Evolutionary conservation across 176 grass and related monocot genomes (phyloP).

Genomic region (Carex scoparia): DNA sequence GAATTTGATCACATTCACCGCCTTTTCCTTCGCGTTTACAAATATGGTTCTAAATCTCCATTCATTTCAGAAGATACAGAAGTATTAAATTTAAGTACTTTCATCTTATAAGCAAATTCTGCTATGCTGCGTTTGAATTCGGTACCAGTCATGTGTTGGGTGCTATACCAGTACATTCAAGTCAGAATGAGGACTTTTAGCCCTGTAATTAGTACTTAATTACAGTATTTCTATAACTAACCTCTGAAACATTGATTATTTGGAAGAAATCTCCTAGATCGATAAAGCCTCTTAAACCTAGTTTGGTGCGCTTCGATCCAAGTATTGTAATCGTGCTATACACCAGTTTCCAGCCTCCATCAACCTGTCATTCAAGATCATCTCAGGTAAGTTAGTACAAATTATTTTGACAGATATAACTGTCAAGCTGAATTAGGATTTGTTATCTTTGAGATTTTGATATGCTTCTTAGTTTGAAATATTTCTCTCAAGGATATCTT

Average conservation of each 20-base stretch:
- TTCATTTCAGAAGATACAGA: slow-evolving; percentile 52
- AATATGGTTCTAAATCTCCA: slow-evolving; percentile 84
- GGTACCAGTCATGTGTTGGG: background rate
- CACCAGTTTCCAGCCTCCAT: slow-evolving; percentile 84
- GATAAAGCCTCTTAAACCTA: slow-evolving; percentile 76
- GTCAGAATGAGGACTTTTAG: background rate
- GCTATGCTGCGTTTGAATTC: background rate
- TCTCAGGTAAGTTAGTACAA: background rate
- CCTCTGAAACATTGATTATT: slow-evolving; percentile 71
- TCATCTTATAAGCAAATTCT: background rate
- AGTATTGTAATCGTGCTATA: slow-evolving; percentile 87
- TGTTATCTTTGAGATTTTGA: no score
- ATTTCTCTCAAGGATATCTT: no score
- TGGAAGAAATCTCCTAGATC: slow-evolving; percentile 78
- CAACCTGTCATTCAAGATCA: slow-evolving; percentile 42
- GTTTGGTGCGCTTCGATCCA: slow-evolving; percentile 59
- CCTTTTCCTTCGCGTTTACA: slow-evolving; percentile 86
- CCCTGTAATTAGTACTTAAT: background rate
- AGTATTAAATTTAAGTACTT: slow-evolving; percentile 31
- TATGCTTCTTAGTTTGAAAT: no score
- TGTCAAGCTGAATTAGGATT: no score
- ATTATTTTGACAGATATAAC: background rate
- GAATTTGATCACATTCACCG: slow-evolving; percentile 75
- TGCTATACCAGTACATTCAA: background rate
- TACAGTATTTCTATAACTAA: slow-evolving; percentile 24